Conservation (phyloP, 768 basidiomycete species). For the Suillus paluster region DNA sequence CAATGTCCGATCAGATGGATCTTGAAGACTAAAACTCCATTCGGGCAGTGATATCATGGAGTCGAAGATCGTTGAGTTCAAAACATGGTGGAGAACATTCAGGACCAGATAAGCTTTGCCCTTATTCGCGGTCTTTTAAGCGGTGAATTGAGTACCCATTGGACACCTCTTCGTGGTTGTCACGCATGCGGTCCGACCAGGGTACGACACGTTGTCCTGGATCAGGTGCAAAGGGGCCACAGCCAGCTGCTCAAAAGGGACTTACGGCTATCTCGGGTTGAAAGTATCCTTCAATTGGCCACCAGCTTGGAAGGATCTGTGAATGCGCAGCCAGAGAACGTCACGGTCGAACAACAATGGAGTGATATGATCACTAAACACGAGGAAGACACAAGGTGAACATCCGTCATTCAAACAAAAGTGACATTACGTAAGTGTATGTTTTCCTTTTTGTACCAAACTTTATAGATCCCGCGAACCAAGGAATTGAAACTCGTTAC, state of each 20-base stretch:
- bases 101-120: neutral
- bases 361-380: too few species aligned
- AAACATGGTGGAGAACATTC: neutral
- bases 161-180: neutral
- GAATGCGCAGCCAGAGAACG: neutral
- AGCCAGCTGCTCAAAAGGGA: neutral
- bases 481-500: neutral
- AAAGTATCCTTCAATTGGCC: neutral
- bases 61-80: neutral
- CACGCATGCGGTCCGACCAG: too few species aligned
- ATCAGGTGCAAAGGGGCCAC: neutral
- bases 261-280: neutral
- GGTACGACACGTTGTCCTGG: neutral
- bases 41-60: neutral
- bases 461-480: neutral
- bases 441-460: neutral
- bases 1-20: neutral
- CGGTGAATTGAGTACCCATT: neutral
- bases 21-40: neutral
- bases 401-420: neutral
- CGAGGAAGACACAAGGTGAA: neutral
- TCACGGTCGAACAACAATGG: too few species aligned
- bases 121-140: slow-evolving; percentile 1
- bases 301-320: too few species aligned
- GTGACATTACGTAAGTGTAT: neutral